Conservation (phyloP, 169 alveolate genomes). For the Babesia ovis region DNA sequence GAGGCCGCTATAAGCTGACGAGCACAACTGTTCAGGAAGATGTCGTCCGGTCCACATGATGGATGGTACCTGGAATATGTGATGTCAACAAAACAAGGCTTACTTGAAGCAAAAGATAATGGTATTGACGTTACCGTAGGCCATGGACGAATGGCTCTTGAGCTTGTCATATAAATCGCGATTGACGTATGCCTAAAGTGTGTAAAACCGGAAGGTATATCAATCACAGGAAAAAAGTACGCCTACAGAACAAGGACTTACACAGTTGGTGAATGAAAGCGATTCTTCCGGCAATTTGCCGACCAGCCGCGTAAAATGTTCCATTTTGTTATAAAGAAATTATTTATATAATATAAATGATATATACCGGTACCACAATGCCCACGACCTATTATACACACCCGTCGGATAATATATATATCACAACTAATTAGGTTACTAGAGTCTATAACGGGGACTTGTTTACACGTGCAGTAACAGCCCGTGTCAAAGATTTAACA, state of each 20-base stretch:
- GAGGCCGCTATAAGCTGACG: conserved; percentile 47
- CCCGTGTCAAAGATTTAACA: conserved; percentile 52
- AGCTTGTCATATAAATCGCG: conserved; percentile 53
- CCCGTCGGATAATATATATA: no score
- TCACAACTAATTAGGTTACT: not conserved
- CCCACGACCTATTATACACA: no score
- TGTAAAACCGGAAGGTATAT: no score
- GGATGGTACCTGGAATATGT: conserved; percentile 38
- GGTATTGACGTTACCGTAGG: conserved; percentile 59
- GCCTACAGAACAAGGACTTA: no score
- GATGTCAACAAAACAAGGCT: not conserved
- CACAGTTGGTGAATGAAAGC: conserved; percentile 67
- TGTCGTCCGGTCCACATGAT: conserved; percentile 49
- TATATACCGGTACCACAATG: no score
- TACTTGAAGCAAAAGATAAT: conserved; percentile 65
- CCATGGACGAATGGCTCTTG: conserved; percentile 45
- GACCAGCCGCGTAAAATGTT: conserved; percentile 38
- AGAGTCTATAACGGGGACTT: not conserved
- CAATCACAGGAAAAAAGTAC: no score
- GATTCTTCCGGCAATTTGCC: conserved; percentile 69
- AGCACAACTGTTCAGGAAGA: conserved; percentile 64
- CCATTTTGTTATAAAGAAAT: conserved; percentile 11
- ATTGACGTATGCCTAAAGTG: conserved; percentile 55
- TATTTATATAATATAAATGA: no score
- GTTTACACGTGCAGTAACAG: conserved; percentile 62